Conservation (phyloP, 305 asterid genomes). For the Plantago coronopus region DNA sequence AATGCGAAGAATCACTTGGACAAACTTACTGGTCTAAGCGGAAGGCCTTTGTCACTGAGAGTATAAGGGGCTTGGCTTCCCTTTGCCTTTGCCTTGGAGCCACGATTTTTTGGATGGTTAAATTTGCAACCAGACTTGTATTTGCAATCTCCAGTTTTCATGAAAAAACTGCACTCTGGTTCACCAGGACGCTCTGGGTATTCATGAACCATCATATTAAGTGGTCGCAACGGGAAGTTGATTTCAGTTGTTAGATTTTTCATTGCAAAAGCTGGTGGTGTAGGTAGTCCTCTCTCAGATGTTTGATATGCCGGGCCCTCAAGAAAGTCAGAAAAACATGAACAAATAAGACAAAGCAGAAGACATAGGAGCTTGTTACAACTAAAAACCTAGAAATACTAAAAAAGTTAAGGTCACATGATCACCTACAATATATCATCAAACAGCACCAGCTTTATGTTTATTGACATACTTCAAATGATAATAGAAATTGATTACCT, state of each 20-base stretch:
- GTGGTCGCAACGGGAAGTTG: slow-evolving; percentile 49
- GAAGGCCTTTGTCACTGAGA: slow-evolving; percentile 87
- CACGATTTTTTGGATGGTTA: slow-evolving; percentile 74
- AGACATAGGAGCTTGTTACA: no score
- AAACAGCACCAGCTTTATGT: no score
- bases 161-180: slow-evolving; percentile 80
- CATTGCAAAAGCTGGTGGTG: slow-evolving; percentile 82
- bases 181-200: slow-evolving; percentile 92
- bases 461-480: not conserved
- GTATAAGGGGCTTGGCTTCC: slow-evolving; percentile 31
- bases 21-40: slow-evolving; percentile 88
- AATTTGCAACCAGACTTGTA: slow-evolving; percentile 78
- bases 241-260: slow-evolving; percentile 43
- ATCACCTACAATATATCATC: no score
- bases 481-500: slow-evolving; percentile 40
- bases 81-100: slow-evolving; percentile 32
- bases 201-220: slow-evolving; percentile 46
- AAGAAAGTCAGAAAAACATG: slow-evolving; percentile 24
- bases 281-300: slow-evolving; percentile 76
- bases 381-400: no score
- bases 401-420: no score
- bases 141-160: slow-evolving; percentile 92
- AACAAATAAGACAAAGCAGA: slow-evolving; percentile 25
- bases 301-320: slow-evolving; percentile 56
- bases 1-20: not conserved